phyloP scores from a whole-genome alignment of 75 land plant genomes.

The Sequoiadendron giganteum region DNA sequence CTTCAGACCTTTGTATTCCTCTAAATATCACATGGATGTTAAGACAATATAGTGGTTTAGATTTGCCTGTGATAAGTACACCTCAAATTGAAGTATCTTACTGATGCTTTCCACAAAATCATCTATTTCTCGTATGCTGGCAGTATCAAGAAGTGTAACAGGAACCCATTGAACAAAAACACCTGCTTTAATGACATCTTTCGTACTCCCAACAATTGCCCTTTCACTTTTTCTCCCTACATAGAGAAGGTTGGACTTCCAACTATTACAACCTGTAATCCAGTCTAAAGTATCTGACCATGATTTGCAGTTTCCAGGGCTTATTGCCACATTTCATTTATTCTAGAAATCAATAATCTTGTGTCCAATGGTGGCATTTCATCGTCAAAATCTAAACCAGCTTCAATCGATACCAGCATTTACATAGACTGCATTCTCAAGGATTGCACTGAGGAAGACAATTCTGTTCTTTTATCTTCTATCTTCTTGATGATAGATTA shows the following conservation, averaged over 20 bases:
- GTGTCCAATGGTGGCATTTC: slow-evolving; percentile 82
- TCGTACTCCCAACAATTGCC: slow-evolving; percentile 96
- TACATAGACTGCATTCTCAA: slow-evolving; percentile 78
- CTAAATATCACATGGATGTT: neutral
- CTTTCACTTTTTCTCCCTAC: slow-evolving; percentile 99
- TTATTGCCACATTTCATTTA: slow-evolving; percentile 55
- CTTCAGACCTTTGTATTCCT: slow-evolving; percentile 87
- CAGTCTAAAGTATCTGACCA: slow-evolving; percentile 81
- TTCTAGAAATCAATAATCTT: slow-evolving; percentile 36
- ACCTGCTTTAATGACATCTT: slow-evolving; percentile 92
- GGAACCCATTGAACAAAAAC: slow-evolving; percentile 75
- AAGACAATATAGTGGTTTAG: neutral
- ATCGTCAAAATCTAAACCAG: slow-evolving; percentile 95
- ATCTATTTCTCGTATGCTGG: slow-evolving; percentile 87
- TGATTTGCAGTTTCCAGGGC: slow-evolving; percentile 81
- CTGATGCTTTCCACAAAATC: slow-evolving; percentile 94
- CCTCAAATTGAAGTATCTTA: slow-evolving; percentile 27
- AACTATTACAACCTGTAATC: slow-evolving; percentile 94
- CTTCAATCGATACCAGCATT: slow-evolving; percentile 89
- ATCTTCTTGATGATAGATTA: too few species aligned
- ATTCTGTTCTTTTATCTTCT: too few species aligned
- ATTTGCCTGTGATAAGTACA: neutral
- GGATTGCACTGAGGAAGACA: slow-evolving; percentile 38
- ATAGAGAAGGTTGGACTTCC: slow-evolving; percentile 91
- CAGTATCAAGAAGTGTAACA: slow-evolving; percentile 93